A percentile compares a stretch with the other conserved stretches of the same genome.
These are phyloP conservation scores for Colletotrichum liaoningense DNA, from an alignment of 2,329 filamentous ascomycete species.

Conservation along the genomic window DNA sequence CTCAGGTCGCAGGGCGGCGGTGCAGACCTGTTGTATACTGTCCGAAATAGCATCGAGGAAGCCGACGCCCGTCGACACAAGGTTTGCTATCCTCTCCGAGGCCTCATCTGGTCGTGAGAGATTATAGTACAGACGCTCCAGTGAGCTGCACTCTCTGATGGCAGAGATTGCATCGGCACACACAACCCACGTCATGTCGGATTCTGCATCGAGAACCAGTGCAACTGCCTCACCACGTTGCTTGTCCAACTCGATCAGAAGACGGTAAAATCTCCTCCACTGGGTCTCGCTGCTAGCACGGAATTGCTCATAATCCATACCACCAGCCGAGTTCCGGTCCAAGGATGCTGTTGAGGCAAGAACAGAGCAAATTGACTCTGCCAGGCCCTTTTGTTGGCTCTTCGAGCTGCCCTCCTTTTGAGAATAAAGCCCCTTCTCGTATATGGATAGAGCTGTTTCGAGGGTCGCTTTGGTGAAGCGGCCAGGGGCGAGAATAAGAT, in stretches of 20 bases:
- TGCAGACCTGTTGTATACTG: slow-evolving; percentile 75
- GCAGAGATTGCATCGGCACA: slow-evolving; percentile 85
- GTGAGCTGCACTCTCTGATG: slow-evolving; percentile 80
- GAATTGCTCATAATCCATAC: slow-evolving; percentile 81
- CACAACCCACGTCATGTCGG: slow-evolving; percentile 84
- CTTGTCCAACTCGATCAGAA: slow-evolving; percentile 87
- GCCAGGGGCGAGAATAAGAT: slow-evolving; percentile 84
- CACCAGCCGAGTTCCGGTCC: slow-evolving; percentile 69
- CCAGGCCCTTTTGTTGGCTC: slow-evolving; percentile 66
- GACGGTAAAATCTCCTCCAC: slow-evolving; percentile 90
- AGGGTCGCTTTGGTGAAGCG: slow-evolving; percentile 83
- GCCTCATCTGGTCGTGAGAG: slow-evolving; percentile 62
- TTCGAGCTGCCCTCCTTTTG: slow-evolving; percentile 53
- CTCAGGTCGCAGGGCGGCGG: slow-evolving; percentile 76
- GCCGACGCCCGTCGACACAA: slow-evolving; percentile 76
- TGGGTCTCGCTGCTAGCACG: slow-evolving; percentile 80
- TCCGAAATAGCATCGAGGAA: slow-evolving; percentile 80
- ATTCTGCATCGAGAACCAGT: slow-evolving; percentile 77
- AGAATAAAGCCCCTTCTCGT: slow-evolving; percentile 71
- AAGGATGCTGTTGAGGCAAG: slow-evolving; percentile 77
- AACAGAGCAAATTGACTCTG: slow-evolving; percentile 80
- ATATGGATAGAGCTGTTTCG: slow-evolving; percentile 85
- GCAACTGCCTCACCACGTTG: slow-evolving; percentile 85
- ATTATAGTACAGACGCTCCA: slow-evolving; percentile 83
- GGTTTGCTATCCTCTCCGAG: slow-evolving; percentile 65